Evolutionary conservation across 192 early-diverging fungal species (phyloP), one percentile per base, ranked within the genome.

Genomic region (Coemansia sp.): DNA sequence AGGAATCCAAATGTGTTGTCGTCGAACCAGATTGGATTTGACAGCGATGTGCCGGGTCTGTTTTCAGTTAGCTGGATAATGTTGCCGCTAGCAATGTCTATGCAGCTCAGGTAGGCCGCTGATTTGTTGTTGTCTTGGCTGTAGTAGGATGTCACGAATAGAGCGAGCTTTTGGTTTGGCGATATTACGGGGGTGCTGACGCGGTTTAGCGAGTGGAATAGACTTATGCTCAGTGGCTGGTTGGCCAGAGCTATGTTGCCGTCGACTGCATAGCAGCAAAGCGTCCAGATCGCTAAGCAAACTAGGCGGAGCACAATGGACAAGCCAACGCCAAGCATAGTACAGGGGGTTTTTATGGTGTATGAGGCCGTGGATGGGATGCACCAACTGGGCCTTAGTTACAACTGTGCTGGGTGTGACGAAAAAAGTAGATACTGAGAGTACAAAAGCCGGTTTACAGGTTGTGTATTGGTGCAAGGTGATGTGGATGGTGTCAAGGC

Each of bases 11-110:
- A 60, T 1, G 38, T 61, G 9, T 55, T 50, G 50, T 75, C 67
- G 48, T 69, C 67, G 40, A 74, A 69, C 73, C 73, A 75, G 39
- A 75, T 48, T 6, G 67, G 73, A 21, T 75, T 75, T 21, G 48
- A 31, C 2, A 50, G 38, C 21, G 55, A 31, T 24, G 53, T 62
- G 6, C 65, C 65, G 11, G 71, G 53, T 20, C 36, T 48, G 21
- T 63, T 53, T 5, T 60, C 59, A 0, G 73, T 69, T 33, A 69
- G 57, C 55, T 59, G 62, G 9, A 67, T 66, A 18, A 73, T 63
- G 34, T 66, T 63, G 24, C 70, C 70, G 1, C 42, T 63, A 42
- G 39, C 34, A 31, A 69, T 69, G 40, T 73, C 63, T n/a, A 73
- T 51, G 26, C 36, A 63, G 66, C 70, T 73, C 18, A 79, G 9